Base-by-base conservation (phyloP, 768 basidiomycete genomes). In the Hypholoma fasciculare region DNA sequence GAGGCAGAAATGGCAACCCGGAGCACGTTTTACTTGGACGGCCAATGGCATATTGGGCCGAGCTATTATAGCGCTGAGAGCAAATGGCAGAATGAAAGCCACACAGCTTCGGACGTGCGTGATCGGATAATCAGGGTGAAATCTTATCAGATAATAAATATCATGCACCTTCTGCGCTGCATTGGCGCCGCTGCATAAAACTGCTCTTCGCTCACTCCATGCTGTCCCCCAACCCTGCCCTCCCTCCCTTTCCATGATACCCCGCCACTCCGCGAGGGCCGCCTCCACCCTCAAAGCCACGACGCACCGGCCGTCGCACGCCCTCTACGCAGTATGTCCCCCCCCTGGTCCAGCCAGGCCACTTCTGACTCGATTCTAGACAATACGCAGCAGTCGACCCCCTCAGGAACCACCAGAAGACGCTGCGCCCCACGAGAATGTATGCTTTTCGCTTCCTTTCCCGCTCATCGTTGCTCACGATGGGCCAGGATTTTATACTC, bases 401-500 rank as follows among this genome's bases (percentile, higher is more conserved):
- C 67, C 71, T 1, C 58, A 70, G 47, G 69, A 67, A 30, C 73
- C 77, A 42, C 61, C 67, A 16, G 78, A 82, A 26, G 79, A 80
- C 16, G 43, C 65, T 9, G 74, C 76, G 1, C 68, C 77, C 5
- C 72, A 84, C 27, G 82, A 84, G 52, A 83, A 85, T 69, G 86
- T 84, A 63, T 61, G 34, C 36, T 49, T 16, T 26, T 36, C 38
- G 39, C 58, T 46, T 30, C 49, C 59, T 50, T 38, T 53, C 53
- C 49, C 19, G 50, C 38, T 61, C 16, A 57, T 49, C 56, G 54
- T 48, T 51, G 20, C 38, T 61, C 58, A 64, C 55, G 54, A 57
- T 39, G 23, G 30, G 59, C 14, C 70, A 98, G 94, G 97, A 98
- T 71, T 96, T 99, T 67, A 95, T 99, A 67, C 76, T 98, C 56